Evolutionary conservation across 2,329 filamentous ascomycete species (phyloP), one percentile per base, ranked within the genome.

Genomic region (Cordyceps fumosorosea): DNA sequence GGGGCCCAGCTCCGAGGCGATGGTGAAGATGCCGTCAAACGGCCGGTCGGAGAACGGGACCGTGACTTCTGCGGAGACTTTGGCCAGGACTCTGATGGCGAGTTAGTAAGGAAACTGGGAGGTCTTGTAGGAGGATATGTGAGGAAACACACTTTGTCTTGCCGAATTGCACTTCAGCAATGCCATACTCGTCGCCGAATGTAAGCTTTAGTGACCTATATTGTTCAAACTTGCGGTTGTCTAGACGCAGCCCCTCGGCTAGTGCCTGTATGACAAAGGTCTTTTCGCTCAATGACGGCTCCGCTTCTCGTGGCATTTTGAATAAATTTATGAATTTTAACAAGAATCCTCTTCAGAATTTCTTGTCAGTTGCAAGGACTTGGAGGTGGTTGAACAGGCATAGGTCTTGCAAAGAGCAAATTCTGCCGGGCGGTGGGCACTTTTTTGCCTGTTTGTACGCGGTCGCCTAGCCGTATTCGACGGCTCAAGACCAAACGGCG

Each of bases 21-120:
- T 97, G 68, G 88, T 92, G 80, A 98, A 98, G 74, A 96, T 84
- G 73, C 95, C 95, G 74, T 98, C 95, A 72, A 96, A 96, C 64
- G 93, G 93, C 66, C 93, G 89, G 76, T 98, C 93, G 59, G 89
- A 76, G 72, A 89, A 91, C 50, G 95, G 93, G 45, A 90, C 86
- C 12, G 90, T 89, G 65, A 98, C 90, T 77, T 96, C 91, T 65
- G 92, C 90, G 3, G 92, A 93, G 64, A 96, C 89, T 65, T 90
- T 90, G 62, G 89, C 91, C 64, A 96, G 79, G 63, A 97, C 85
- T 70, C 93, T 96, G 68, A 5, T 22, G 29, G 40, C n/a, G 26
- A 10, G 20, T 58, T 10, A 42, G 45, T 50, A 57, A 66, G 63
- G 29, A 20, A 47, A 7, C 47, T 44, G 24, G 45, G 29, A 37